phyloP scores from a whole-genome alignment of 148 eudicot genomes.

The Vaccinium darrowii region DNA sequence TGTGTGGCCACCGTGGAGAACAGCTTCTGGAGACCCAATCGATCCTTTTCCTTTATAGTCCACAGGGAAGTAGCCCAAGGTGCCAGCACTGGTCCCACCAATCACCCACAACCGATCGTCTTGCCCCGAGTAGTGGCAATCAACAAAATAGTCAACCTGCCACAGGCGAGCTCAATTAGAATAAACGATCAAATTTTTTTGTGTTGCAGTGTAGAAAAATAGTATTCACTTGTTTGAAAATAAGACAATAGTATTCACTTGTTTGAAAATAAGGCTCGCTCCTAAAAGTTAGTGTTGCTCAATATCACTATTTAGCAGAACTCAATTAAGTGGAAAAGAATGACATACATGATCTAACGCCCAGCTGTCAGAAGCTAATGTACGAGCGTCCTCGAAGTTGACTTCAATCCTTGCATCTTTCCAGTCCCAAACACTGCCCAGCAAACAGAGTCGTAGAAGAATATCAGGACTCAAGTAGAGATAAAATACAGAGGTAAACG shows the following conservation, averaged over 20 bases:
- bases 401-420: constrained; percentile 54
- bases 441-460: constrained; percentile 14
- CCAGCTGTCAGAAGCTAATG: constrained; percentile 82
- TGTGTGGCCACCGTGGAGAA: constrained; percentile 85
- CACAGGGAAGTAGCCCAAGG: constrained; percentile 86
- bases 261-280: neutral
- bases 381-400: constrained; percentile 72
- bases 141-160: constrained; percentile 96
- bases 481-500: neutral
- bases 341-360: constrained; percentile 55
- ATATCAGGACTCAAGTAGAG: constrained; percentile 9
- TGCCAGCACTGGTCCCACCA: constrained; percentile 85
- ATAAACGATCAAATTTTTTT: neutral
- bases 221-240: neutral
- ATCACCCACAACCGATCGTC: constrained; percentile 74
- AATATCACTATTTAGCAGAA: neutral
- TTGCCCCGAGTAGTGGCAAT: constrained; percentile 64
- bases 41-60: constrained; percentile 30
- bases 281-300: neutral
- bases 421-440: constrained; percentile 83
- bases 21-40: constrained; percentile 72
- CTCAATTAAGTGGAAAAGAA: neutral
- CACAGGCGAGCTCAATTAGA: constrained; percentile 14
- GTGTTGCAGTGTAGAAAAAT: neutral
- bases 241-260: neutral